A percentile compares a stretch with the other conserved stretches of the same genome.
phyloP scores from a whole-genome alignment of 2,329 filamentous ascomycete genomes.

The Fusarium abutilonis region DNA sequence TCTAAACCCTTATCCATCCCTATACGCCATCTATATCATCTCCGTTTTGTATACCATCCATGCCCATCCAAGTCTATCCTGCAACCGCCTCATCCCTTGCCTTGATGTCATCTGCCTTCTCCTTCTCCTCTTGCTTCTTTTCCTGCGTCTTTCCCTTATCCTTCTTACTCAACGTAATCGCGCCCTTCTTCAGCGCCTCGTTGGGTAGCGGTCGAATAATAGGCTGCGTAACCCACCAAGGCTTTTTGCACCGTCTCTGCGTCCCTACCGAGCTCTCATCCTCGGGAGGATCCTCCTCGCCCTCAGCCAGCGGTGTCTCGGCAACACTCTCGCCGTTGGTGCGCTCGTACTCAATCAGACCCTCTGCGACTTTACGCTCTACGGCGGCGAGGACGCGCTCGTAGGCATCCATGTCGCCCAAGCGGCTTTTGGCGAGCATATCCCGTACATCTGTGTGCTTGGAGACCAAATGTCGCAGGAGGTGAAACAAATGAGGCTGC shows the following conservation, averaged over 20 bases:
- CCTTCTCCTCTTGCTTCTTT: constrained; percentile 39
- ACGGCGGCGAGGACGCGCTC: constrained; percentile 80
- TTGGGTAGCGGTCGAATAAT: constrained; percentile 86
- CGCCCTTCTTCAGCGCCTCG: constrained; percentile 85
- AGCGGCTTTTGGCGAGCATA: constrained; percentile 74
- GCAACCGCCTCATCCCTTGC: constrained; percentile 43
- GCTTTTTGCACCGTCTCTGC: constrained; percentile 77
- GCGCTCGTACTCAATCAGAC: constrained; percentile 72
- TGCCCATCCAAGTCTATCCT: constrained; percentile 27
- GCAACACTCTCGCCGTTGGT: constrained; percentile 62
- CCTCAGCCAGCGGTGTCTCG: constrained; percentile 46
- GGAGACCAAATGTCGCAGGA: constrained; percentile 83
- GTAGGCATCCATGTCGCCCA: constrained; percentile 78
- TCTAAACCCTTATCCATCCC: background rate
- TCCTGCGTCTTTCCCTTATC: constrained; percentile 55
- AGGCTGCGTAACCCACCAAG: constrained; percentile 86
- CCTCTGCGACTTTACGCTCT: constrained; percentile 77
- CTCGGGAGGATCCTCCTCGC: constrained; percentile 53
- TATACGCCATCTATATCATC: constrained; percentile 35
- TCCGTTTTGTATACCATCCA: constrained; percentile 1
- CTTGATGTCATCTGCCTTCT: constrained; percentile 40
- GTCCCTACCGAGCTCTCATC: constrained; percentile 71
- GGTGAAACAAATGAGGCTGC: constrained; percentile 92
- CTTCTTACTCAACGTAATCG: constrained; percentile 79
- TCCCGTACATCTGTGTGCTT: constrained; percentile 86